A percentile compares a stretch with the other conserved stretches of the same genome.
Evolutionary conservation across 2,329 filamentous ascomycete species (phyloP).

Genomic region (Herpomyces periplanetae): DNA sequence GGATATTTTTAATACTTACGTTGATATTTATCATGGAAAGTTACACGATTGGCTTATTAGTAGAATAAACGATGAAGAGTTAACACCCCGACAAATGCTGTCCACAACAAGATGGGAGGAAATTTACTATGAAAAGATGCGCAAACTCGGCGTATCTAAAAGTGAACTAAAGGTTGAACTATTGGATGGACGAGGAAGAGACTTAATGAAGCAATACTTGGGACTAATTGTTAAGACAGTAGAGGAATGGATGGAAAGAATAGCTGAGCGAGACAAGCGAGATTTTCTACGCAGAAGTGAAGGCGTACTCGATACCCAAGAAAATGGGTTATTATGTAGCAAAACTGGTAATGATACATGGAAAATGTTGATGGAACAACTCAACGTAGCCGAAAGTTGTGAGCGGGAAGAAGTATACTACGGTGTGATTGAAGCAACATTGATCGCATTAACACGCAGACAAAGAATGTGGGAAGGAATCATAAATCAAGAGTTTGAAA

Average conservation of each 20-base stretch:
- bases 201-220: slow-evolving; percentile 71
- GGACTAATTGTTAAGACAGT: slow-evolving; percentile 79
- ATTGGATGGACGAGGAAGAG: slow-evolving; percentile 54
- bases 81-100: slow-evolving; percentile 53
- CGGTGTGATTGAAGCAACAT: slow-evolving; percentile 85
- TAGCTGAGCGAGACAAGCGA: slow-evolving; percentile 39
- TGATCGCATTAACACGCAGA: slow-evolving; percentile 38
- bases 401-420: slow-evolving; percentile 63
- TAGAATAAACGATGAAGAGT: slow-evolving; percentile 42
- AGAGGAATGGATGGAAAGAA: slow-evolving; percentile 88
- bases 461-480: slow-evolving; percentile 59
- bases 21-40: slow-evolving; percentile 52
- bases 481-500: slow-evolving; percentile 42
- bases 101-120: slow-evolving; percentile 80
- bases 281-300: slow-evolving; percentile 39
- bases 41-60: slow-evolving; percentile 78
- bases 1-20: slow-evolving; percentile 72
- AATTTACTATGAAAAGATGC: slow-evolving; percentile 87
- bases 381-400: slow-evolving; percentile 45
- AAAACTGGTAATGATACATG: slow-evolving; percentile 76
- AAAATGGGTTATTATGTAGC: slow-evolving; percentile 64
- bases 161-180: slow-evolving; percentile 47
- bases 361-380: slow-evolving; percentile 82
- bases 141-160: slow-evolving; percentile 38
- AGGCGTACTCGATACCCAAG: slow-evolving; percentile 47